Evolutionary conservation across 164 flowering plant species (phyloP), one percentile per base, ranked within the genome.

Genomic region (Taxillus chinensis): DNA sequence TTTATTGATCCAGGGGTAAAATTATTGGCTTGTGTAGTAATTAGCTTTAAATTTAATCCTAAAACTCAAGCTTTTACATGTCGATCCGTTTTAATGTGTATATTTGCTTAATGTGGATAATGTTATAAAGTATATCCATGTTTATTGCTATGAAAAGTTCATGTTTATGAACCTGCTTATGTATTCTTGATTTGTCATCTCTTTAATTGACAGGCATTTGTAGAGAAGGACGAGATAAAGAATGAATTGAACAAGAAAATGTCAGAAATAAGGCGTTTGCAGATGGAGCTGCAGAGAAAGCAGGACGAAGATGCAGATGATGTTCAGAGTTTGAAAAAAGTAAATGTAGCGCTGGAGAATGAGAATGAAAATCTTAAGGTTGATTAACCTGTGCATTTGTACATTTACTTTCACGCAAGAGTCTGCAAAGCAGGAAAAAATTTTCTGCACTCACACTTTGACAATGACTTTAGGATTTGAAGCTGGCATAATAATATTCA

Each of bases 341-440:
- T 53, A 55, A 78, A 86, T 67, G 74, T 67, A 51, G 57, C 69
- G 39, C 61, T 95, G 54, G 83, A 91, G 77, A 79, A 80, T 74
- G 97, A 95, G 68, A 91, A 87, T 51, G 37, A 61, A 41, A 61
- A 56, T 63, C 85, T 88, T 55, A 84, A 86, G 98, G 98, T 92
- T 72, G 42, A 45, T 59, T 50, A n/a, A 5, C 16, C 55, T 48
- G 12, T 48, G 39, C 5, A 52, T 27, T 61, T 14, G 0, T 48
- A 48, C 13, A 48, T 72, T 50, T 42, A 41, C 8, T 46, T 42
- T 64, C 42, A 41, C 55, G 10, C 51, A 38, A 45, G 48, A 58
- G 42, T 27, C 2, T 27, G 27, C 27, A 27, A 27, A 0, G 27
- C 27, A 27, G 27, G 27, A 2, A 27, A 27, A 27, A 27, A 27